Evolutionary conservation across 768 basidiomycete genomes (phyloP).

Genomic region (Pleurotus djamor): DNA sequence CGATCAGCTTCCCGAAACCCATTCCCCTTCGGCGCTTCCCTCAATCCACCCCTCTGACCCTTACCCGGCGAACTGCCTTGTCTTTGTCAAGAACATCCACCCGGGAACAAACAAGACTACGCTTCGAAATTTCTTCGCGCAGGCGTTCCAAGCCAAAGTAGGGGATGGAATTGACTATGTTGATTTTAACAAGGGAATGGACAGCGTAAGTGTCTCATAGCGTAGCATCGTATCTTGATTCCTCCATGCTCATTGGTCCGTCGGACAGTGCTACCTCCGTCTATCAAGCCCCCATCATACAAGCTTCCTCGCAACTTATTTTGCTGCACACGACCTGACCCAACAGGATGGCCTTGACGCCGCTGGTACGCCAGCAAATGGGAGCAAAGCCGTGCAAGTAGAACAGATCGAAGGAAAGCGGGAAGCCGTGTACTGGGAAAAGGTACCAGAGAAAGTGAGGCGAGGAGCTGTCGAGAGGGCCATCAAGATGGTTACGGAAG

Average conservation of each 20-base stretch:
- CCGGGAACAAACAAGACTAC: conserved; percentile 82
- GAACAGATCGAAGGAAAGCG: background rate
- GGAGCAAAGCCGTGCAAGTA: no score
- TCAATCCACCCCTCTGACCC: conserved; percentile 26
- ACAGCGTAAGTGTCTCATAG: conserved; percentile 45
- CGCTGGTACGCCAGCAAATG: no score
- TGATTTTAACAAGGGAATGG: conserved; percentile 77
- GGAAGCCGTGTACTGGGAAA: background rate
- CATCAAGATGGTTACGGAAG: no score
- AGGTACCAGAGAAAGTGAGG: background rate
- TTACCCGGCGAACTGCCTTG: conserved; percentile 65
- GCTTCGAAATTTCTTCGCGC: conserved; percentile 54
- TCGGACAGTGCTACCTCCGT: no score
- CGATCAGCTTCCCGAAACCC: background rate
- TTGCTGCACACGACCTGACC: no score
- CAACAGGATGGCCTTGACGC: no score
- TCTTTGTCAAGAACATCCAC: conserved; percentile 71
- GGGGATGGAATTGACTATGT: conserved; percentile 65
- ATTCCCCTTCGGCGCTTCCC: conserved; percentile 11
- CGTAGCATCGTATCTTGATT: no score
- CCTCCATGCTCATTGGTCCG: no score
- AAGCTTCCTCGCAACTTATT: no score
- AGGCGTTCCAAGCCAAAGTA: conserved; percentile 27
- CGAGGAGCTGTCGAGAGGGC: no score
- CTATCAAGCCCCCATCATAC: no score